phyloP scores from a whole-genome alignment of 345 rosid genomes.

The Ricinus communis region DNA sequence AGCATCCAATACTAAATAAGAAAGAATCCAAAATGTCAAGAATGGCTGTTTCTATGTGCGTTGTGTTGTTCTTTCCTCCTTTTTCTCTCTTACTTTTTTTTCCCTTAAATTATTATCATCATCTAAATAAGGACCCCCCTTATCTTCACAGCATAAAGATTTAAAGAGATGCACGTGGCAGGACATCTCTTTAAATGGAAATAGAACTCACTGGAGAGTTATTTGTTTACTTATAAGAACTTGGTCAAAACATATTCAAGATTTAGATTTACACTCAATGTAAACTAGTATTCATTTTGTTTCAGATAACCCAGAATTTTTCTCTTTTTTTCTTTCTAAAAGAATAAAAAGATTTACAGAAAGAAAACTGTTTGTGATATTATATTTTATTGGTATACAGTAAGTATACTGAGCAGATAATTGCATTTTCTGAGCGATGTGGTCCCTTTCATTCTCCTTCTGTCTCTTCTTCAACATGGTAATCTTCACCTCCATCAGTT shows the following conservation, averaged over 20 bases:
- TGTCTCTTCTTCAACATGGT: neutral
- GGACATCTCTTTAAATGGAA: neutral
- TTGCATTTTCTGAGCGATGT: neutral
- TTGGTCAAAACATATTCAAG: no score
- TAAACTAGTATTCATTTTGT: neutral
- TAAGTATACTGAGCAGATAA: neutral
- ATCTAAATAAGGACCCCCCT: neutral
- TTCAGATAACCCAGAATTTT: no score
- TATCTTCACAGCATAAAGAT: slow-evolving; percentile 16
- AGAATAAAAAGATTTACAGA: neutral
- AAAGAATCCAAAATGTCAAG: neutral
- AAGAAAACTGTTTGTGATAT: neutral
- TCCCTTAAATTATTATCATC: slow-evolving; percentile 1
- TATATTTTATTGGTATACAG: slow-evolving; percentile 1
- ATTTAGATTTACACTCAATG: neutral
- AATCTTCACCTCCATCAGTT: slow-evolving; percentile 11
- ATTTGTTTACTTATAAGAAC: neutral
- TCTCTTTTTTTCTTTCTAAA: no score
- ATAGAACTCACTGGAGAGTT: slow-evolving; percentile 12
- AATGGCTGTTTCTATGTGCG: neutral
- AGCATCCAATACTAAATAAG: neutral
- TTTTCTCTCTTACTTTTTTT: no score
- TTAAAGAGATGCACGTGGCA: slow-evolving; percentile 16
- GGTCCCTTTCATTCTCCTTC: neutral
- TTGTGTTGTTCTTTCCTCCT: neutral